Evolutionary conservation across 2,329 filamentous ascomycete species (phyloP).

Genomic region (Beauveria bassiana): DNA sequence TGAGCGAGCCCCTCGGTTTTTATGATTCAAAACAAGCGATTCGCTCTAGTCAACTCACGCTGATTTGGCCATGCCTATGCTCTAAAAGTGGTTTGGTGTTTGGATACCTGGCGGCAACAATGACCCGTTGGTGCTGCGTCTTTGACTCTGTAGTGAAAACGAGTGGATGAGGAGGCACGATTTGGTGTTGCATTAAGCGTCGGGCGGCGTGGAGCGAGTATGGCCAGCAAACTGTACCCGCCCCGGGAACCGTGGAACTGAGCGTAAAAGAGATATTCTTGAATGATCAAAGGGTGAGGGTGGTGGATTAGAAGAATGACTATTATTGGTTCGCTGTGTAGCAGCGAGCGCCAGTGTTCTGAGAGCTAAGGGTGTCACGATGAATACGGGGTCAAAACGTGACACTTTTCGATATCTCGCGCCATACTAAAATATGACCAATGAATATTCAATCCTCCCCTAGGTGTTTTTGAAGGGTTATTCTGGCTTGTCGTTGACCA

Average conservation of each 20-base stretch:
- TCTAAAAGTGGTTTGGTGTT: neutral
- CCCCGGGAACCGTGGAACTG: neutral
- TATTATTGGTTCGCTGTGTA: neutral
- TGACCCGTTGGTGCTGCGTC: neutral
- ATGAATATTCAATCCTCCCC: no score
- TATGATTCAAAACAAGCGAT: neutral
- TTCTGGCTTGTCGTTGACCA: neutral
- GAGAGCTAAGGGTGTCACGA: neutral
- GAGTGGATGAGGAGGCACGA: neutral
- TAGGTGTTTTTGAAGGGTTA: neutral
- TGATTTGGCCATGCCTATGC: neutral
- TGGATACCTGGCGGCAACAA: no score
- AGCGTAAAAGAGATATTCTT: neutral
- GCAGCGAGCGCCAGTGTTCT: neutral
- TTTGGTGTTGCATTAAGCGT: constrained; percentile 8
- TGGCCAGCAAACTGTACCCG: neutral
- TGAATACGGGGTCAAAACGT: neutral
- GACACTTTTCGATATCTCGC: neutral
- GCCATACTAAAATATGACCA: no score
- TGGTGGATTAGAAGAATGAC: neutral
- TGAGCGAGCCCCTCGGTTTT: neutral
- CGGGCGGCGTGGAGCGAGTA: neutral
- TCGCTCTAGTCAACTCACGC: neutral
- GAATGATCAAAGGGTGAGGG: neutral
- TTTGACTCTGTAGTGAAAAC: neutral